A percentile compares a stretch with the other conserved stretches of the same genome.
phyloP scores from a whole-genome alignment of 106 monocot genomes.

The Acanthochlamys bracteata region DNA sequence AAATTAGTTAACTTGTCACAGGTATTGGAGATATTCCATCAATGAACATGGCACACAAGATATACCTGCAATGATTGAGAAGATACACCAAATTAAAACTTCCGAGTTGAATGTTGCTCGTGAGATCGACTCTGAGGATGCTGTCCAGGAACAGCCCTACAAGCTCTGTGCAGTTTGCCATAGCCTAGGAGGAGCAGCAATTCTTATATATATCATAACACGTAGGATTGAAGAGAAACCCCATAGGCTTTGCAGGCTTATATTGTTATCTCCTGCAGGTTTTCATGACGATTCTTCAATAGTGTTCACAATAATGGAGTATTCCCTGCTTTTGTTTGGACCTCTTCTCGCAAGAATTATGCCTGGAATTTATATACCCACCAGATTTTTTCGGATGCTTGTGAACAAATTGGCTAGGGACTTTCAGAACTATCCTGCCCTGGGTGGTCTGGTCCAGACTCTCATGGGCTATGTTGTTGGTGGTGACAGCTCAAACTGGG shows the following conservation, averaged over 20 bases:
- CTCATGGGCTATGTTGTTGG: slow-evolving; percentile 91
- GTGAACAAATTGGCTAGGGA: slow-evolving; percentile 90
- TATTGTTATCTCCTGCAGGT: slow-evolving; percentile 87
- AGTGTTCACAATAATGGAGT: slow-evolving; percentile 47
- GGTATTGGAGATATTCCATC: slow-evolving; percentile 97
- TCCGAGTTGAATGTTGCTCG: slow-evolving; percentile 38
- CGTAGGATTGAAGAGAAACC: slow-evolving; percentile 44
- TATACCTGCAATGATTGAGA: slow-evolving; percentile 76
- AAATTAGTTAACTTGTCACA: slow-evolving; percentile 13
- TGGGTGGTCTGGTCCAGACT: slow-evolving; percentile 91
- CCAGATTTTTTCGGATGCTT: slow-evolving; percentile 91
- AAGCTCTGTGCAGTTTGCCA: slow-evolving; percentile 68
- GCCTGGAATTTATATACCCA: slow-evolving; percentile 89
- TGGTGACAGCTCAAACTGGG: slow-evolving; percentile 92
- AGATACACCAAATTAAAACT: slow-evolving; percentile 82
- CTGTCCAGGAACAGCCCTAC: slow-evolving; percentile 39
- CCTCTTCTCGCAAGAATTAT: slow-evolving; percentile 69
- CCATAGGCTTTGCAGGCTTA: slow-evolving; percentile 70
- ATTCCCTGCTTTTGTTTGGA: slow-evolving; percentile 47
- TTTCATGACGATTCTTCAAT: slow-evolving; percentile 86
- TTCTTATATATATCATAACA: slow-evolving; percentile 88
- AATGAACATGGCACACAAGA: slow-evolving; percentile 94
- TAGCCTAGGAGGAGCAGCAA: slow-evolving; percentile 90
- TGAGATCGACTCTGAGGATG: slow-evolving; percentile 11
- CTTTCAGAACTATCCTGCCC: slow-evolving; percentile 83